A percentile compares a stretch with the other conserved stretches of the same genome.
Evolutionary conservation across 2,329 filamentous ascomycete genomes (phyloP).

Genomic region (Exophiala calicioides): DNA sequence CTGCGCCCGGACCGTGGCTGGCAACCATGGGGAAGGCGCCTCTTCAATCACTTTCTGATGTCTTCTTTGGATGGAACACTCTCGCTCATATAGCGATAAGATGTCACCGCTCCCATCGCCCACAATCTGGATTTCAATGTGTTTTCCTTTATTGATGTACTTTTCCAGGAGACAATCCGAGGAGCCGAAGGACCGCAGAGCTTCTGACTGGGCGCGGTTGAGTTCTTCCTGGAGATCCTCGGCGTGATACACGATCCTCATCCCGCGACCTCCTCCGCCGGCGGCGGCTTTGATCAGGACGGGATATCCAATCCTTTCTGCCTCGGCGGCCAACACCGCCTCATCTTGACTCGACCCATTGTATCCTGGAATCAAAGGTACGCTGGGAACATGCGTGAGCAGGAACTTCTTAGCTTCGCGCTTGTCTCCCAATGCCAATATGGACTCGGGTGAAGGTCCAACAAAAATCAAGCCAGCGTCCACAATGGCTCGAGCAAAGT

Average conservation of each 20-base stretch:
- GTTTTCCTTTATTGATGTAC: constrained; percentile 45
- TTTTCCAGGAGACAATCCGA: constrained; percentile 47
- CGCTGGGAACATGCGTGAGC: constrained; percentile 30
- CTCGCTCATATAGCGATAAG: constrained; percentile 48
- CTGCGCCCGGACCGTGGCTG: constrained; percentile 36
- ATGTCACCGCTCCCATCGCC: constrained; percentile 49
- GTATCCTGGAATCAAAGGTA: constrained; percentile 36
- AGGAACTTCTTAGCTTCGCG: constrained; percentile 33
- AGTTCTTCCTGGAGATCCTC: constrained; percentile 38
- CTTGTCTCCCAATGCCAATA: constrained; percentile 39
- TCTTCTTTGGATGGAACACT: constrained; percentile 54
- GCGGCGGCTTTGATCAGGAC: constrained; percentile 53
- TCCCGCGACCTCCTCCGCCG: constrained; percentile 51
- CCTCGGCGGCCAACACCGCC: constrained; percentile 27
- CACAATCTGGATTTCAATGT: constrained; percentile 55
- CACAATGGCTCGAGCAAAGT: constrained; percentile 34
- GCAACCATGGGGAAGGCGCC: constrained; percentile 43
- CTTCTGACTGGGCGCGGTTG: constrained; percentile 42
- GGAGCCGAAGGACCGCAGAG: constrained; percentile 46
- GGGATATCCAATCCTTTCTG: constrained; percentile 37
- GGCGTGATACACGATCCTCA: constrained; percentile 41
- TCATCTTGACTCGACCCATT: constrained; percentile 30
- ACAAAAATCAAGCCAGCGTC: constrained; percentile 38
- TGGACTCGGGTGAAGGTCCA: constrained; percentile 35
- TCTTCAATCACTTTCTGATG: constrained; percentile 58